Percentiles rank a stretch among this genome's conserved stretches.
phyloP scores from a whole-genome alignment of 192 early-diverging fungal species.

The Backusella circina region DNA sequence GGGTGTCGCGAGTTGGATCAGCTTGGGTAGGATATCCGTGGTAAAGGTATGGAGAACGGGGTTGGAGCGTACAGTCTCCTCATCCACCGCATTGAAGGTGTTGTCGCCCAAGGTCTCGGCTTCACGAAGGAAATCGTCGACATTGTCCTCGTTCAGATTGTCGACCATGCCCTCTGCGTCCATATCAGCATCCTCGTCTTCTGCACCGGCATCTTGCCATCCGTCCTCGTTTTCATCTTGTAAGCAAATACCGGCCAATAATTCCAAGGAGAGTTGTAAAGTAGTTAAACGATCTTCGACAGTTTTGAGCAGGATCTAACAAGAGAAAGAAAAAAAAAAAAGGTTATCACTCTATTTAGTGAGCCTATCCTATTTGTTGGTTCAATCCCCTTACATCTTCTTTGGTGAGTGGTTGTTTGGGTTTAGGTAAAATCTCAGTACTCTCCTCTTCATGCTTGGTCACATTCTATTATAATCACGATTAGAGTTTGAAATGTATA shows the following conservation, averaged over 20 bases:
- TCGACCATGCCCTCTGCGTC: constrained; percentile 43
- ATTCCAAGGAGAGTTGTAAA: constrained; percentile 72
- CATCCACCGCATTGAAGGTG: constrained; percentile 27
- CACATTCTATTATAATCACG: constrained; percentile 17
- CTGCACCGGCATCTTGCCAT: constrained; percentile 38
- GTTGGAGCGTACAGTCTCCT: constrained; percentile 22
- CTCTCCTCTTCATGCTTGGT: constrained; percentile 30
- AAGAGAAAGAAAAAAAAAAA: neutral
- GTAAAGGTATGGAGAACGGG: constrained; percentile 46
- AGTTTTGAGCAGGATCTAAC: constrained; percentile 33
- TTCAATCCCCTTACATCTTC: constrained; percentile 24
- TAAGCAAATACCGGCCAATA: constrained; percentile 80
- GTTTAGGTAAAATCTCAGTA: constrained; percentile 33
- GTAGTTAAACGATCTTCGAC: constrained; percentile 56
- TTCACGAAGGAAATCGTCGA: constrained; percentile 29
- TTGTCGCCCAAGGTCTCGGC: constrained; percentile 33
- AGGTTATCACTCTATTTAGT: neutral
- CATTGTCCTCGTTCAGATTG: constrained; percentile 29
- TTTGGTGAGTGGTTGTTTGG: constrained; percentile 27
- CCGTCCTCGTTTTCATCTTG: constrained; percentile 55
- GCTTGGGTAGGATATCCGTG: constrained; percentile 43
- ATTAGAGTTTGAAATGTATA: neutral
- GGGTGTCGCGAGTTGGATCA: constrained; percentile 45
- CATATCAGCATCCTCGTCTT: constrained; percentile 39
- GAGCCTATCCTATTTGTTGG: neutral